These are phyloP conservation scores for Medicago arabica DNA, from an alignment of 306 rosid genomes.

Conservation along the genomic window DNA sequence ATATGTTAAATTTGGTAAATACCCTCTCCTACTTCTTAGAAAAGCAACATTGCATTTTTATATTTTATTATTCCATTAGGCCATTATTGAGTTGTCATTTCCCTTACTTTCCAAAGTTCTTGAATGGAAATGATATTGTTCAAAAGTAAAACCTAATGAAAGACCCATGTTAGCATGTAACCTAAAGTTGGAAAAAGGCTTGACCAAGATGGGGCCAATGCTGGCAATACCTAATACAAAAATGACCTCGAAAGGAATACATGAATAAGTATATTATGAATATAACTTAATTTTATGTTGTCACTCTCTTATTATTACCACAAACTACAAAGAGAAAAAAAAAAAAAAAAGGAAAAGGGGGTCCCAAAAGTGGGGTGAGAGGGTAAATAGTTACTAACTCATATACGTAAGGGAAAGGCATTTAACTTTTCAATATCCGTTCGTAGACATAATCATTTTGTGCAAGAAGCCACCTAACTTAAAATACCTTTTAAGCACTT, in stretches of 20 bases:
- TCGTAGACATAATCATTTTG: constrained; percentile 72
- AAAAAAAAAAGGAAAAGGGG: background rate
- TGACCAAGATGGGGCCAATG: constrained; percentile 68
- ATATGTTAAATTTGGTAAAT: constrained; percentile 5
- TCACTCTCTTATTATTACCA: constrained; percentile 36
- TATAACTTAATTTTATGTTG: constrained; percentile 41
- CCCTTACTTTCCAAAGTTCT: constrained; percentile 48
- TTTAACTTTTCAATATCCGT: constrained; percentile 71
- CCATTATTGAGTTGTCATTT: constrained; percentile 62
- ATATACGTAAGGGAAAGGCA: constrained; percentile 53
- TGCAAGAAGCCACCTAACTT: constrained; percentile 55
- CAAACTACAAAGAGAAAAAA: constrained; percentile 27
- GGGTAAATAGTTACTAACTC: constrained; percentile 42
- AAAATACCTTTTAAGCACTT: constrained; percentile 29
- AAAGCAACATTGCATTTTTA: background rate
- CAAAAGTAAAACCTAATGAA: constrained; percentile 52
- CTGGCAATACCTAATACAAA: constrained; percentile 47
- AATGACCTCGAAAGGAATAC: constrained; percentile 40
- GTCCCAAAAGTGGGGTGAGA: constrained; percentile 23
- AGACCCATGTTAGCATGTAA: constrained; percentile 73
- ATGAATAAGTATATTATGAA: constrained; percentile 38
- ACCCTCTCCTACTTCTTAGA: background rate
- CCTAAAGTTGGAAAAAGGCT: constrained; percentile 68
- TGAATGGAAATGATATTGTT: constrained; percentile 49
- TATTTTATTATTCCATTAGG: constrained; percentile 20